These are phyloP conservation scores for Penicillium sp. DNA, from an alignment of 2,329 filamentous ascomycete genomes.

Conservation along the genomic window DNA sequence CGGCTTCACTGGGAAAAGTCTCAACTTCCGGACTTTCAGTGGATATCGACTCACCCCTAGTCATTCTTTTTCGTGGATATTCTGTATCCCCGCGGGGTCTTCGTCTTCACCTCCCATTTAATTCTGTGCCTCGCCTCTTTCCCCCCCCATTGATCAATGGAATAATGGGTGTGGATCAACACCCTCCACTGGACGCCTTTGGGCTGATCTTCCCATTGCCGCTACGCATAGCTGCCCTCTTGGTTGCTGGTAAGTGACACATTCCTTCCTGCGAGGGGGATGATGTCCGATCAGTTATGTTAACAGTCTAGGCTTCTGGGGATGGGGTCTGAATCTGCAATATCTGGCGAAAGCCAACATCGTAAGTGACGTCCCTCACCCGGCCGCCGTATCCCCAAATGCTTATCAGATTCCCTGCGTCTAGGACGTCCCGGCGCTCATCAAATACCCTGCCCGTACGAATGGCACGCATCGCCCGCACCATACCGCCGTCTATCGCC, in stretches of 20 bases:
- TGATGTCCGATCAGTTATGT: not conserved
- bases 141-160: constrained; percentile 33
- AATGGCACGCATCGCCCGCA: constrained; percentile 70
- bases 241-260: constrained; percentile 69
- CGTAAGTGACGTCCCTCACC: constrained; percentile 44
- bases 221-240: constrained; percentile 80
- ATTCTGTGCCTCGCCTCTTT: constrained; percentile 12
- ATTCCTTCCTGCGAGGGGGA: not conserved
- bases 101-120: constrained; percentile 11
- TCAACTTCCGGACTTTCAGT: constrained; percentile 3
- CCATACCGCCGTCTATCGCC: constrained; percentile 79
- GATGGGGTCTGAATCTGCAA: constrained; percentile 90
- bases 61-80: constrained; percentile 32
- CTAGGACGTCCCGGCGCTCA: constrained; percentile 76
- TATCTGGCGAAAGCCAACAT: constrained; percentile 77
- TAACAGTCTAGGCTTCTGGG: constrained; percentile 72
- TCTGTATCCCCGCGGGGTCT: constrained; percentile 11
- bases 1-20: constrained; percentile 16
- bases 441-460: constrained; percentile 77
- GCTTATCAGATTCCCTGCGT: constrained; percentile 13
- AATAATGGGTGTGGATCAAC: constrained; percentile 44
- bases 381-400: not conserved
- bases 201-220: constrained; percentile 84
- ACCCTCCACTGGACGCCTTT: constrained; percentile 69
- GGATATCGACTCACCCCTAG: constrained; percentile 31